phyloP scores from a whole-genome alignment of 306 rosid species.

The Astragalus membranaceus region DNA sequence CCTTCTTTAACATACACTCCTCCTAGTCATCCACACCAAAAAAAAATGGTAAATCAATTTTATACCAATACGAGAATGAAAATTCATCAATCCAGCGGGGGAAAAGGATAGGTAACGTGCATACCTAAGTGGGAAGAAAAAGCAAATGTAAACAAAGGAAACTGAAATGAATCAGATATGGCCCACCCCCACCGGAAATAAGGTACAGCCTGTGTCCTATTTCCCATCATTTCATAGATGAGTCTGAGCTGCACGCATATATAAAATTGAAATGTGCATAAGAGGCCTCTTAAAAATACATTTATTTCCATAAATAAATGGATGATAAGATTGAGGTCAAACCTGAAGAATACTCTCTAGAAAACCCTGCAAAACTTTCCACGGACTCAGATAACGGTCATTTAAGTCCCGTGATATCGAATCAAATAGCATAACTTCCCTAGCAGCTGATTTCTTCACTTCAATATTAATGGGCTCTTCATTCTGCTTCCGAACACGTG shows the following conservation, averaged over 20 bases:
- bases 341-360: conserved; percentile 98
- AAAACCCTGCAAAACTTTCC: conserved; percentile 74
- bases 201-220: conserved; percentile 74
- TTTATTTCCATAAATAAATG: background rate
- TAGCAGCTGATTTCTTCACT: conserved; percentile 39
- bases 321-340: conserved; percentile 21
- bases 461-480: conserved; percentile 46
- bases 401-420: conserved; percentile 50
- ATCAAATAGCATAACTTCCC: conserved; percentile 55
- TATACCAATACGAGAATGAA: conserved; percentile 6
- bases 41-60: conserved; percentile 12
- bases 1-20: conserved; percentile 57
- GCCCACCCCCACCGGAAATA: conserved; percentile 66
- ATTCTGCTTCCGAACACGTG: conserved; percentile 35
- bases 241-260: conserved; percentile 55
- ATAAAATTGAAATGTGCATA: conserved; percentile 12
- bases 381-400: conserved; percentile 65
- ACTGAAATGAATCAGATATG: conserved; percentile 46
- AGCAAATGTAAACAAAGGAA: conserved; percentile 63
- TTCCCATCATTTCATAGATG: conserved; percentile 67
- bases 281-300: background rate
- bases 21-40: conserved; percentile 45
- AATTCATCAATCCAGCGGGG: conserved; percentile 3
- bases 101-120: conserved; percentile 6
- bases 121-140: conserved; percentile 80